Evolutionary conservation across 2,329 filamentous ascomycete species (phyloP), one percentile per base, ranked within the genome.

Genomic region (Xylariaceae sp.): DNA sequence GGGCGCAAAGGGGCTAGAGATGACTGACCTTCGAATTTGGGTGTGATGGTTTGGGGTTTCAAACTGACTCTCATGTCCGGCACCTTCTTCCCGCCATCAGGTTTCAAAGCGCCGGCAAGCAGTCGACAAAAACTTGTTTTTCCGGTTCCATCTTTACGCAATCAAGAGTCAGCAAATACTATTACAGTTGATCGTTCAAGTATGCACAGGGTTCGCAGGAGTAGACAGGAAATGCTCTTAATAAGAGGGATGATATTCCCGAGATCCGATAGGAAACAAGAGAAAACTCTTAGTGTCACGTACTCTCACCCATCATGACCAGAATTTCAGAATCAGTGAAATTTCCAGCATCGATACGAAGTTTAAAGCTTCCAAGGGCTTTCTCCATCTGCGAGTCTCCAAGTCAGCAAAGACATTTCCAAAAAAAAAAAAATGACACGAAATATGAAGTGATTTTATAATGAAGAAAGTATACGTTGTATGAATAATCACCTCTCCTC

Each of bases 71-170:
- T 91, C 92, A 99, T 95, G 63, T 89, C 84, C 15, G 94, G 94
- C 15, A 99, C 82, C 66, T 84, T 84, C 65, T 83, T 78, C 61
- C 79, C 84, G 65, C 82, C 84, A 66, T 99, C 95, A 8, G 95
- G 94, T 76, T 96, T 92, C 65, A 95, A 81, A 37, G 88, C 89
- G 69, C 95, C 95, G 54, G 94, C 94, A 62, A 99, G 80, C 76
- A 99, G 87, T 70, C 87, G 90, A 80, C 92, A 97, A 81, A 99
- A 99, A 5, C 94, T 99, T 1, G 94, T 99, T 81, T 99, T 96
- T 72, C 95, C 95, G 34, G 95, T 99, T 75, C 94, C 94, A 75
- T 99, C 99, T 78, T 97, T 92, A 36, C 21, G 19, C 6, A 44
- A 37, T 6, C 29, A 48, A 3, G 22, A 34, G 48, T 57, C 18